phyloP scores from a whole-genome alignment of 1,139 yeast genomes.

The Yamadazyma friedrichii region DNA sequence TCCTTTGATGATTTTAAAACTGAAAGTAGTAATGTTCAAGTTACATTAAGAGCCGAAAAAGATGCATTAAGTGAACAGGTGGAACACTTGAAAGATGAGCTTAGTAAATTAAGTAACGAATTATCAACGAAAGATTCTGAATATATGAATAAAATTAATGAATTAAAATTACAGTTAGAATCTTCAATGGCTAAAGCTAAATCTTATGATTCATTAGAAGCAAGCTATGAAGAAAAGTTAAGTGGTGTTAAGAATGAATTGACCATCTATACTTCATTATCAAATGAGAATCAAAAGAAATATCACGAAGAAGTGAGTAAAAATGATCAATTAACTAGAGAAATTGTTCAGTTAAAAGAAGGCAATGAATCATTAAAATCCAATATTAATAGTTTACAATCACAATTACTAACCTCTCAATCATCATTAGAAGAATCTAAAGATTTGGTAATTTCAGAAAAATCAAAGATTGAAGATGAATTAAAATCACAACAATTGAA shows the following conservation, averaged over 20 bases:
- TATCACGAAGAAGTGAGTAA: slow-evolving; percentile 59
- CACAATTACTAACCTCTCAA: slow-evolving; percentile 20
- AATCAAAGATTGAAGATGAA: slow-evolving; percentile 49
- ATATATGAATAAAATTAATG: slow-evolving; percentile 20
- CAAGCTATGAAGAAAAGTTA: slow-evolving; percentile 34
- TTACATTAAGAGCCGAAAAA: slow-evolving; percentile 4
- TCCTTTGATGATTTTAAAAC: slow-evolving; percentile 36
- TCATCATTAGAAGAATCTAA: slow-evolving; percentile 24
- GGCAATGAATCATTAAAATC: slow-evolving; percentile 36
- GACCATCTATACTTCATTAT: slow-evolving; percentile 48
- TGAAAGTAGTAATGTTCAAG: slow-evolving; percentile 19
- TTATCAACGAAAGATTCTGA: slow-evolving; percentile 16
- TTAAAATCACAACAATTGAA: slow-evolving; percentile 44
- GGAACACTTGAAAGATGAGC: slow-evolving; percentile 15
- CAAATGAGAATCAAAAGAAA: slow-evolving; percentile 50
- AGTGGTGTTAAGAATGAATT: slow-evolving; percentile 41
- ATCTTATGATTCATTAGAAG: slow-evolving; percentile 34
- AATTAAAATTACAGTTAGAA: slow-evolving; percentile 22
- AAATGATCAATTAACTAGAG: slow-evolving; percentile 53
- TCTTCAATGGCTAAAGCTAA: slow-evolving; percentile 25
- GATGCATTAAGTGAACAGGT: slow-evolving; percentile 21
- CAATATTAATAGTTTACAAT: slow-evolving; percentile 33
- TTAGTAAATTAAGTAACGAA: slow-evolving; percentile 17
- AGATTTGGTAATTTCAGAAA: slow-evolving; percentile 23
- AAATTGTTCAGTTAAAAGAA: slow-evolving; percentile 44